A percentile compares a stretch with the other conserved stretches of the same genome.
phyloP scores from a whole-genome alignment of 352 stramenopile genomes.

The Phytophthora fragariae region DNA sequence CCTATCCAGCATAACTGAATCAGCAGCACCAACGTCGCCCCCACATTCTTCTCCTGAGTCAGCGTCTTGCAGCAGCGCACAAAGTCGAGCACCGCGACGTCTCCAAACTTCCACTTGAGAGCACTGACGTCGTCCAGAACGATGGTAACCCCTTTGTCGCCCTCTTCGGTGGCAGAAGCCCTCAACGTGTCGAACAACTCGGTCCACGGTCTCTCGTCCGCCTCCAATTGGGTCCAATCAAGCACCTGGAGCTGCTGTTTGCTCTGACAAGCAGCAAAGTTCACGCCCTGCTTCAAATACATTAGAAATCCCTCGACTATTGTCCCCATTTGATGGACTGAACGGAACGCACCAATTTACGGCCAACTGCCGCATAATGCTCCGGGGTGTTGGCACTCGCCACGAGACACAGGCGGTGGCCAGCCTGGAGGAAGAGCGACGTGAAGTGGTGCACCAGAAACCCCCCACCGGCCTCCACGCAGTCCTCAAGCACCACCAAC shows the following conservation, averaged over 20 bases:
- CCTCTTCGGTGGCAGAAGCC: constrained; percentile 7
- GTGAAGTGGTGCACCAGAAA: constrained; percentile 83
- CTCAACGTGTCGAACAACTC: constrained; percentile 49
- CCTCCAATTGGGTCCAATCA: constrained; percentile 44
- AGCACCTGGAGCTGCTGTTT: constrained; percentile 52
- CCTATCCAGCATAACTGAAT: background rate
- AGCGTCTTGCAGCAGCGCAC: constrained; percentile 73
- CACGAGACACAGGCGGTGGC: constrained; percentile 73
- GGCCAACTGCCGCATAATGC: constrained; percentile 68
- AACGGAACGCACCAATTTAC: constrained; percentile 60
- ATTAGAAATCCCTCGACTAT: background rate
- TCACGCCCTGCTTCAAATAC: constrained; percentile 48
- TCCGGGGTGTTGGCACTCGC: constrained; percentile 55
- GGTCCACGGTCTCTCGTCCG: constrained; percentile 16
- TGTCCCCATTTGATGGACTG: background rate
- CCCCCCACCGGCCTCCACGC: constrained; percentile 54
- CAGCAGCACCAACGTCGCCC: background rate
- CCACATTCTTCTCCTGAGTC: constrained; percentile 54
- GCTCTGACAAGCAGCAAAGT: constrained; percentile 45
- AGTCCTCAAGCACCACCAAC: constrained; percentile 67
- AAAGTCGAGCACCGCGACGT: constrained; percentile 52
- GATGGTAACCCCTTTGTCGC: constrained; percentile 46
- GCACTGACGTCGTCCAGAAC: constrained; percentile 73
- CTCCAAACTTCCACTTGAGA: constrained; percentile 70
- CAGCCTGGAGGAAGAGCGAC: constrained; percentile 74